Evolutionary conservation across 129 eudicot species (phyloP).

Genomic region (Chrysanthemum seticuspe): DNA sequence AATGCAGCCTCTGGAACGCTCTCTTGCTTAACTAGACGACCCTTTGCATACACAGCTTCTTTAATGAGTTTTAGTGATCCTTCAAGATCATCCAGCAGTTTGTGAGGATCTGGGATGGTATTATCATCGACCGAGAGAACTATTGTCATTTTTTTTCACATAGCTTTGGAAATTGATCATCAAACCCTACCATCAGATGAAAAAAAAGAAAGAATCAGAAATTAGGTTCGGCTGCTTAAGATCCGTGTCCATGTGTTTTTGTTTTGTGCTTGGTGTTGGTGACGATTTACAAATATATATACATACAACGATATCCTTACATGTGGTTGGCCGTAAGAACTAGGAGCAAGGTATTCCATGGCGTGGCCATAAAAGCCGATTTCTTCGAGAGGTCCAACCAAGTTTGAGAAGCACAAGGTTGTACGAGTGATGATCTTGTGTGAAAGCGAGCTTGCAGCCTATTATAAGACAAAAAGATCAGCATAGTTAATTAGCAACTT

Average conservation of each 20-base stretch:
- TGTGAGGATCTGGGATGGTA: slow-evolving; percentile 45
- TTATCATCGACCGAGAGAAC: slow-evolving; percentile 44
- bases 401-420: slow-evolving; percentile 56
- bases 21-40: slow-evolving; percentile 39
- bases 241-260: not conserved
- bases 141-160: slow-evolving; percentile 46
- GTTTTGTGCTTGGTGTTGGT: not conserved
- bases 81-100: slow-evolving; percentile 41
- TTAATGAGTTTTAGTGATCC: slow-evolving; percentile 46
- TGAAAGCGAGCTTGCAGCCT: slow-evolving; percentile 40
- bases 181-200: slow-evolving; percentile 32
- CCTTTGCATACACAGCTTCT: slow-evolving; percentile 37
- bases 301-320: slow-evolving; percentile 26
- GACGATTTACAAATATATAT: not conserved
- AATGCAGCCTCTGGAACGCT: slow-evolving; percentile 8
- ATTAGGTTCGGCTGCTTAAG: not conserved
- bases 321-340: slow-evolving; percentile 57
- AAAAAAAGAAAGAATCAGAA: not conserved
- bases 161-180: slow-evolving; percentile 58
- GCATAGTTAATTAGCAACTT: not conserved
- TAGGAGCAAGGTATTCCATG: slow-evolving; percentile 47
- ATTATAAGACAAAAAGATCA: not conserved
- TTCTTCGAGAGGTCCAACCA: slow-evolving; percentile 60
- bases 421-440: slow-evolving; percentile 35
- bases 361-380: slow-evolving; percentile 52